Evolutionary conservation across 2,329 filamentous ascomycete species (phyloP), one percentile per base, ranked within the genome.

Genomic region (Diplocarpon mali): DNA sequence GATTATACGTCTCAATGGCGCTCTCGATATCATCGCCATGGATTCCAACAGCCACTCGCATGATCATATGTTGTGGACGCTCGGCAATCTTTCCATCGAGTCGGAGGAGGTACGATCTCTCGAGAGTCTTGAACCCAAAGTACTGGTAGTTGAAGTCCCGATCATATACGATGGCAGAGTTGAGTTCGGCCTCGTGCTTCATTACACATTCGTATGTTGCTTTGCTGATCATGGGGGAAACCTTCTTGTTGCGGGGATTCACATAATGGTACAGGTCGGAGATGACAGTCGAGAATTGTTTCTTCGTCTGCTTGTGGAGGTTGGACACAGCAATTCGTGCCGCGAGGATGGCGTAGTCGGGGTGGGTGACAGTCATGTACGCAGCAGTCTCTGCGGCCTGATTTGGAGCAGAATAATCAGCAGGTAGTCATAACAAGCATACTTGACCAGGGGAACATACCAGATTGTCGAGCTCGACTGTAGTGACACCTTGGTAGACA

Each of bases 61-160:
- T 98, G 60, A 98, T 90, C 88, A 98, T 92, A 71, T 98, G 92
- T 69, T 98, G 92, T 36, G 92, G 92, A 60, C 92, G 81, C 72
- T 98, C 92, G 42, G 89, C 90, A 62, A 96, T 87, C 70, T 95
- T 94, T 64, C 88, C 89, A 60, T 95, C 78, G 55, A 96, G 84
- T 64, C 93, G 89, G 56, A 98, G 81, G 42, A 98, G 82, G 63
- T 98, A 98, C 62, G 92, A 98, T 49, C 92, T 83, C 73, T 98
- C 92, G 32, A 98, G 73, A 7, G 92, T 98, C 78, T 98, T 98
- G 80, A 98, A 98, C 53, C 92, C 92, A 61, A 98, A 98, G 72
- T 94, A 98, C 72, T 98, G 92, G 73, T 98, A 98, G 77, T 96
- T 95, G 77, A 98, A 98, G 65, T 98, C 92, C 57, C 92, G 85